Percentiles rank a stretch among this genome's conserved stretches.
These are phyloP conservation scores for Lentinula aciculospora DNA, from an alignment of 768 basidiomycete species.

Conservation along the genomic window DNA sequence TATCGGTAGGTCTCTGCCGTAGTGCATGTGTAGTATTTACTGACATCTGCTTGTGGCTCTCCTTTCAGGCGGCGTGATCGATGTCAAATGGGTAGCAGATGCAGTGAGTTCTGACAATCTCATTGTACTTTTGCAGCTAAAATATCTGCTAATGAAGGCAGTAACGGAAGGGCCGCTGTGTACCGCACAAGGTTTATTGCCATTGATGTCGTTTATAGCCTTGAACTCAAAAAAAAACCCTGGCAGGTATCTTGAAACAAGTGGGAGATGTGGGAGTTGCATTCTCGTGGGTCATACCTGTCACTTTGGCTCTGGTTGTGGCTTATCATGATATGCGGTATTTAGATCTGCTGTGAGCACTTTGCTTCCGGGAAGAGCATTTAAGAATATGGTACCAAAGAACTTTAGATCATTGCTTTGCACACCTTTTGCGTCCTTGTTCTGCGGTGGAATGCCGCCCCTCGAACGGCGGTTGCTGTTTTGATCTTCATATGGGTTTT, in stretches of 20 bases:
- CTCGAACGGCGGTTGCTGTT: slow-evolving; percentile 22
- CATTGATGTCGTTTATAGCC: not conserved
- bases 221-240: not conserved
- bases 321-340: not conserved
- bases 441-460: slow-evolving; percentile 21
- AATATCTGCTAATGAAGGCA: slow-evolving; percentile 12
- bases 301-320: not conserved
- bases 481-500: slow-evolving; percentile 27
- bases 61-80: slow-evolving; percentile 29
- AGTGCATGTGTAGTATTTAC: not conserved
- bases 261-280: slow-evolving; percentile 36
- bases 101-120: slow-evolving; percentile 19
- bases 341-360: not conserved
- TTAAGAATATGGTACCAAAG: not conserved
- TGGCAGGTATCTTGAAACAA: slow-evolving; percentile 28
- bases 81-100: slow-evolving; percentile 26
- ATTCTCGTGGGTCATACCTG: slow-evolving; percentile 22
- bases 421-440: slow-evolving; percentile 35
- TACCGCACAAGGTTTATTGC: slow-evolving; percentile 26
- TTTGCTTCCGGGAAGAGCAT: not conserved
- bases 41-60: not conserved
- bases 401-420: slow-evolving; percentile 25
- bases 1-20: slow-evolving; percentile 17
- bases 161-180: slow-evolving; percentile 25
- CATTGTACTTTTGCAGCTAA: not conserved